phyloP scores from a whole-genome alignment of 2,329 filamentous ascomycete genomes.

The Pezizomycotina sp. region DNA sequence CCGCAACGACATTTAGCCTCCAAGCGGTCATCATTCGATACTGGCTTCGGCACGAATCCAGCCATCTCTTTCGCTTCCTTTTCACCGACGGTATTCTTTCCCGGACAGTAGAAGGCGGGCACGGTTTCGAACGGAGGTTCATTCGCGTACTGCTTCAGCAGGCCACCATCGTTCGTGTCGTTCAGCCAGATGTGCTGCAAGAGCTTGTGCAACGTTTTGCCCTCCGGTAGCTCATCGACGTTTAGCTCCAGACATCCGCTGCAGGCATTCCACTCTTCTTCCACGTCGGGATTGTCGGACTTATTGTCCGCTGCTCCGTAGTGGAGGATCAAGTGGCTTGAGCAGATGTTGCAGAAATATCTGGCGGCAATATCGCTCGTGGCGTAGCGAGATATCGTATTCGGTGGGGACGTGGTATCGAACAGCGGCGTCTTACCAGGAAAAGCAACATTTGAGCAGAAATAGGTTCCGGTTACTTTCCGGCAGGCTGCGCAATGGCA shows the following conservation, averaged over 20 bases:
- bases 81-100: neutral
- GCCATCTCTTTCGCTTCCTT: neutral
- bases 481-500: no score
- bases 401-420: constrained; percentile 1
- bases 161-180: constrained; percentile 4
- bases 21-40: neutral
- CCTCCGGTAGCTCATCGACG: no score
- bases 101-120: neutral
- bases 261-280: constrained; percentile 3
- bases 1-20: constrained; percentile 9
- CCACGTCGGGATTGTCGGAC: neutral
- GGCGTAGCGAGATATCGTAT: constrained; percentile 1
- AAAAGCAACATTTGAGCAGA: no score
- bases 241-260: constrained; percentile 6
- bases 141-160: no score
- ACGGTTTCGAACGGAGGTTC: constrained; percentile 3
- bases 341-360: constrained; percentile 12
- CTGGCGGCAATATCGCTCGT: neutral
- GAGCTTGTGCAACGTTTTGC: no score
- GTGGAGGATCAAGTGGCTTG: constrained; percentile 5
- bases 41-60: neutral
- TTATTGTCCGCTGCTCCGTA: neutral
- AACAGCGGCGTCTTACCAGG: no score
- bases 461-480: no score
- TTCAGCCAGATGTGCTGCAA: no score